phyloP scores from a whole-genome alignment of 169 alveolate species.

The Eimeria zaria region DNA sequence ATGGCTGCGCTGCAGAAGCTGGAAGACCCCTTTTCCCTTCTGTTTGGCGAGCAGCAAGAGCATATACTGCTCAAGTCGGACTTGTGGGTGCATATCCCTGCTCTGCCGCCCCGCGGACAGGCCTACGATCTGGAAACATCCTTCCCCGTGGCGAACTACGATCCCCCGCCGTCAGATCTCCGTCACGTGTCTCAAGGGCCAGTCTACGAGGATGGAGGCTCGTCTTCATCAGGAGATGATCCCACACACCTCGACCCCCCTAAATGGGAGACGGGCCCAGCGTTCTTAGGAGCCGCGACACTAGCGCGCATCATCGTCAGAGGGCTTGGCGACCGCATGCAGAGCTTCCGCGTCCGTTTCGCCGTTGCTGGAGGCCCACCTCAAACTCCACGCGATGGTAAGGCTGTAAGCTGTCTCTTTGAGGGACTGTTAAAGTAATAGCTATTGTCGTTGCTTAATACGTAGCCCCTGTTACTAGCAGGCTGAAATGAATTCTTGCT shows the following conservation, averaged over 20 bases:
- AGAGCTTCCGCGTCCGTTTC: conserved; percentile 71
- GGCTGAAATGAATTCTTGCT: neutral
- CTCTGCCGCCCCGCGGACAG: conserved; percentile 58
- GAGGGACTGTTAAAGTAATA: neutral
- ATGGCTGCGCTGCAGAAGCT: conserved; percentile 65
- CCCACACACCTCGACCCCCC: conserved; percentile 74
- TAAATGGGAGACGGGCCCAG: conserved; percentile 58
- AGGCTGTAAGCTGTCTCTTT: neutral
- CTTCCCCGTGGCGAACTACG: conserved; percentile 71
- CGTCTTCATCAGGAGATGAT: neutral
- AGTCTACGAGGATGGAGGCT: neutral
- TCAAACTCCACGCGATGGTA: neutral
- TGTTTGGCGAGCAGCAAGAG: conserved; percentile 79
- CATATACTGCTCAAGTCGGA: conserved; percentile 67
- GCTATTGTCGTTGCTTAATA: neutral
- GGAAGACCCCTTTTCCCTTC: conserved; percentile 64
- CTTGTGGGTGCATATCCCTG: conserved; percentile 52
- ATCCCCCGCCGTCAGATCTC: conserved; percentile 35
- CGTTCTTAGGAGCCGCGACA: conserved; percentile 66
- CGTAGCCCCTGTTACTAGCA: neutral
- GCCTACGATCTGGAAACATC: conserved; percentile 53
- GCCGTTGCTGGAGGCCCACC: conserved; percentile 10
- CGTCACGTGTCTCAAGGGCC: conserved; percentile 25
- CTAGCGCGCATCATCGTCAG: conserved; percentile 52
- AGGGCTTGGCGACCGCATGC: conserved; percentile 81